Evolutionary conservation across 768 basidiomycete species (phyloP).

Genomic region (Termitomyces sp.): DNA sequence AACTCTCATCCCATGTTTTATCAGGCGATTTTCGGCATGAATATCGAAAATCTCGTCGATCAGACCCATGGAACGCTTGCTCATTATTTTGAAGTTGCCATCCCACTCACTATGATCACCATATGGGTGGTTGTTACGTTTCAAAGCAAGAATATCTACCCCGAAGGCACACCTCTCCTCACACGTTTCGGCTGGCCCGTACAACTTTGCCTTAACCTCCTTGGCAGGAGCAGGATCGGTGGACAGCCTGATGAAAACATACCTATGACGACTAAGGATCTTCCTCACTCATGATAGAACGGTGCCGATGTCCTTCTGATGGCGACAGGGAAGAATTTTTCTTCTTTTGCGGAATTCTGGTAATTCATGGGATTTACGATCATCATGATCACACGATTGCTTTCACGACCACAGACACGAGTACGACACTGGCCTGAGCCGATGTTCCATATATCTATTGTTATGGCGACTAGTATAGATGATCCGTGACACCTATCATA

Average conservation of each 20-base stretch:
- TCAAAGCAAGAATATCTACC: slow-evolving; percentile 41
- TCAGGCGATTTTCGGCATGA: slow-evolving; percentile 63
- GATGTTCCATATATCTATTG: neutral
- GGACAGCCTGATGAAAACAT: neutral
- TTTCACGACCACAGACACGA: neutral
- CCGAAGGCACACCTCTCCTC: slow-evolving; percentile 21
- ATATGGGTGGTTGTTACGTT: slow-evolving; percentile 56
- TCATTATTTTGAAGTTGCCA: slow-evolving; percentile 39
- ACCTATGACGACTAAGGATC: slow-evolving; percentile 4
- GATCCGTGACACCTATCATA: neutral
- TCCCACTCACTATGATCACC: slow-evolving; percentile 46
- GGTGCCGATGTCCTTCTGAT: too few species aligned
- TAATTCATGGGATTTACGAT: neutral
- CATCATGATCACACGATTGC: neutral
- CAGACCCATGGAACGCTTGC: slow-evolving; percentile 34
- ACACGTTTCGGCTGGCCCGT: slow-evolving; percentile 35
- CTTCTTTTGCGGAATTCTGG: neutral
- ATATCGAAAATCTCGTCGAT: slow-evolving; percentile 39
- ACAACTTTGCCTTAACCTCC: slow-evolving; percentile 16
- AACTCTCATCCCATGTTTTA: neutral
- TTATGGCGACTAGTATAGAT: neutral
- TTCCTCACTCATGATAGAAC: neutral
- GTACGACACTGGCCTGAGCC: neutral
- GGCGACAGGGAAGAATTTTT: neutral
- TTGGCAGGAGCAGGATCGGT: neutral